Percentiles rank a stretch among this genome's conserved stretches.
phyloP scores from a whole-genome alignment of 331 rosid genomes.

The Telfairia occidentalis region DNA sequence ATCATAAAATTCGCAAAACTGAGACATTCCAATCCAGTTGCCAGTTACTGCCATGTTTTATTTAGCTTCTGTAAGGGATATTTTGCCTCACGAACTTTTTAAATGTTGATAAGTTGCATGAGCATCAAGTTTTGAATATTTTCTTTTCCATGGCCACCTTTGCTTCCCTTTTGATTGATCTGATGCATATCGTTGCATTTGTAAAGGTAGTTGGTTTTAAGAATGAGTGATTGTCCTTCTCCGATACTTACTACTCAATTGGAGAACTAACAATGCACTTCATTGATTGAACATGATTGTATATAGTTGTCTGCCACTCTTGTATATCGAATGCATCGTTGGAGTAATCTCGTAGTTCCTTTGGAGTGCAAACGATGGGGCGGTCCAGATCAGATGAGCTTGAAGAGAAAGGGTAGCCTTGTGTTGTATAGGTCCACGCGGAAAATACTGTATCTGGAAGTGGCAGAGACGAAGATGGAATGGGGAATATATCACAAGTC shows the following conservation, averaged over 20 bases:
- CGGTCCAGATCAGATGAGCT: background rate
- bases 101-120: background rate
- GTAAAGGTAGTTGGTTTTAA: background rate
- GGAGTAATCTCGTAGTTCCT: background rate
- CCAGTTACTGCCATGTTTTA: background rate
- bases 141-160: background rate
- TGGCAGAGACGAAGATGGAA: constrained; percentile 8
- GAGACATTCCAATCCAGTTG: background rate
- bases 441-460: background rate
- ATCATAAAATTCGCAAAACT: background rate
- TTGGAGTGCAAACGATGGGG: background rate
- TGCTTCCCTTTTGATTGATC: background rate
- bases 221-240: background rate
- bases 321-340: background rate
- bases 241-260: background rate
- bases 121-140: background rate
- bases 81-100: background rate
- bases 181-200: background rate
- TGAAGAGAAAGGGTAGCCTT: background rate
- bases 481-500: constrained; percentile 10
- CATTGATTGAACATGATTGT: background rate
- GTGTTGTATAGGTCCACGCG: constrained; percentile 1
- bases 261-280: background rate
- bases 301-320: background rate
- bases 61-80: background rate